Base-by-base conservation (phyloP, 345 rosid species). In the Gossypium mustelinum region DNA sequence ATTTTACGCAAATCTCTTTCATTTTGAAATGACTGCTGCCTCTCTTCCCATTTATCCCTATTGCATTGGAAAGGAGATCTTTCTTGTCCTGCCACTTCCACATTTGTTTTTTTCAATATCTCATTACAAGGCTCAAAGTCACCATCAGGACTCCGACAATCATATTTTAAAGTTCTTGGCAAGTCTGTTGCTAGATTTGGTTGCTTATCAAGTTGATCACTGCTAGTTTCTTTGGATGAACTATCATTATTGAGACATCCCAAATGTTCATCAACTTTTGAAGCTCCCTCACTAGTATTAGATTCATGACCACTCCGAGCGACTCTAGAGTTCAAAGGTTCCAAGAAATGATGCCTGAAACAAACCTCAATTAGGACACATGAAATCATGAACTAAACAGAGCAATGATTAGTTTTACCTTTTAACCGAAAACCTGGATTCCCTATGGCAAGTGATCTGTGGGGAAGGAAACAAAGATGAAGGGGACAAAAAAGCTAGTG, bases 401-500 rank as follows among this genome's bases (percentile, higher is more conserved):
- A 58, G 7, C 9, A 41, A 76, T 63, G 22, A 50, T 13, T 55
- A 10, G 64, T 22, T 59, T 71, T 67, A 90, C 94, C 94, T 80
- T 75, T 68, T 79, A 68, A 82, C 76, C 20, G 74, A 76, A 75
- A 85, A 84, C 81, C 85, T 82, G 56, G 84, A 77, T 61, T 85
- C 89, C 58, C 81, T 75, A 14, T 58, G 76, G 48, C 75, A 75
- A 74, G 45, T 75, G 0, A 85, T 75, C 78, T 82, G 88, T 0
- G 90, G 88, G 8, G 90, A 87, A 68, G 78, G 61, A 77, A 89
- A 86, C 22, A 84, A 73, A 25, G 88, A 80, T 2, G 87, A 83
- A 48, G 96, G 91, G 3, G 96, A 88, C 39, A 85, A 52, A 76
- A 86, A 77, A 7, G 77, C 74, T 45, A 82, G 80, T 18, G 85